phyloP scores from a whole-genome alignment of 1,139 yeast species.

The Saccharomyces pastorianus region DNA sequence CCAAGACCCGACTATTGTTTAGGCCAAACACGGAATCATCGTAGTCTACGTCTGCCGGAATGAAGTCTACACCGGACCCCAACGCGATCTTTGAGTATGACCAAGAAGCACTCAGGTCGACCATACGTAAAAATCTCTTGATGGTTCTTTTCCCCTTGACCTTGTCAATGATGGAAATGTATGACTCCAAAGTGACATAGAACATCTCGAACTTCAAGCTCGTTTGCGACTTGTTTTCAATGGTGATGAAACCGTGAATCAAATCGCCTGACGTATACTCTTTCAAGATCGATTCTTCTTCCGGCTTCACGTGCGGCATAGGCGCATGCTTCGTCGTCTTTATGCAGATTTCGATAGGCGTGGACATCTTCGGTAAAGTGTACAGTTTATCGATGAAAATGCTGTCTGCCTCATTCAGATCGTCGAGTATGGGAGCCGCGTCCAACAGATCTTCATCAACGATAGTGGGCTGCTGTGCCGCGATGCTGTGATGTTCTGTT shows the following conservation, averaged over 20 bases:
- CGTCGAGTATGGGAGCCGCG: constrained; percentile 13
- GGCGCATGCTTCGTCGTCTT: constrained; percentile 34
- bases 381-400: constrained; percentile 32
- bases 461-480: neutral
- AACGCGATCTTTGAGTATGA: constrained; percentile 33
- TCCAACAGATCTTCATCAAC: constrained; percentile 4
- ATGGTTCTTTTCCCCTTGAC: constrained; percentile 25
- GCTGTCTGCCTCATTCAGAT: constrained; percentile 19
- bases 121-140: constrained; percentile 35
- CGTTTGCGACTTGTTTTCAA: constrained; percentile 37
- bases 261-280: constrained; percentile 49
- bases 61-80: constrained; percentile 42
- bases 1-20: constrained; percentile 42
- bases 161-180: constrained; percentile 28
- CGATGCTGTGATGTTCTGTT: constrained; percentile 9
- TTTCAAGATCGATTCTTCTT: constrained; percentile 33
- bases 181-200: constrained; percentile 50
- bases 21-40: constrained; percentile 49
- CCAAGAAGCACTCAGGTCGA: constrained; percentile 39
- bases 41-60: constrained; percentile 37
- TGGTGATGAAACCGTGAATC: constrained; percentile 43
- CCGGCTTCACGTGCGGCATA: constrained; percentile 21
- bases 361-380: constrained; percentile 25
- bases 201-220: constrained; percentile 48
- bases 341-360: constrained; percentile 31